Conservation (phyloP, 2,329 filamentous ascomycete species). For the Diaporthe destruens region DNA sequence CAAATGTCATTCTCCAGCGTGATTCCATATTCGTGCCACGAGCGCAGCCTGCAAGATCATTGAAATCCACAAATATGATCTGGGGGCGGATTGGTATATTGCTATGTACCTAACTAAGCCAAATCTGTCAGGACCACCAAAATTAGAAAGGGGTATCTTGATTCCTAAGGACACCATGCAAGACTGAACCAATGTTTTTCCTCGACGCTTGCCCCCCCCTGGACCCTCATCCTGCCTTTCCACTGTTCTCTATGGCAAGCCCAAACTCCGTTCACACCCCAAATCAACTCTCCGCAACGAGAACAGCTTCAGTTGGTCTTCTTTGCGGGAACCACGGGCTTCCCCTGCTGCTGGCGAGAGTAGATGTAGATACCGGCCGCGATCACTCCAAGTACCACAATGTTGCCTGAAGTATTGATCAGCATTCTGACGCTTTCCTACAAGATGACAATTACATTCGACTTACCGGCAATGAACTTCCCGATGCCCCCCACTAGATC, state of each 20-base stretch:
- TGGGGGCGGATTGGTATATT: background rate
- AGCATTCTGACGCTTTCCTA: background rate
- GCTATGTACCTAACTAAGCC: conserved; percentile 2
- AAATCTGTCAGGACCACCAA: background rate
- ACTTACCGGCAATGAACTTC: conserved; percentile 56
- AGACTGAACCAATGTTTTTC: background rate
- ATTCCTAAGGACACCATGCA: conserved; percentile 8
- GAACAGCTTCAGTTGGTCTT: conserved; percentile 39
- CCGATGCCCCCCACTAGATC: conserved; percentile 55
- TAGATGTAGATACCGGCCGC: conserved; percentile 51
- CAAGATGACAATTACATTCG: background rate
- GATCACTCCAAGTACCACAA: conserved; percentile 52
- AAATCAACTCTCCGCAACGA: background rate
- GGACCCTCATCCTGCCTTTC: too few species aligned
- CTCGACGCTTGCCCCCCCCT: too few species aligned
- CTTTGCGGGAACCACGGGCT: conserved; percentile 41
- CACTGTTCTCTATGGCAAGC: too few species aligned
- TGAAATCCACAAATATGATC: background rate
- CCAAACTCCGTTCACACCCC: background rate
- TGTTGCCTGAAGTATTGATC: conserved; percentile 49
- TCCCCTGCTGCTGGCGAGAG: conserved; percentile 47
- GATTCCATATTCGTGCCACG: background rate
- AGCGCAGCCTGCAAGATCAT: background rate
- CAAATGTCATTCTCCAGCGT: background rate
- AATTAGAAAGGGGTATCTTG: conserved; percentile 17